Conservation (phyloP, 495 filamentous ascomycete species). For the Penicillium arizonense region DNA sequence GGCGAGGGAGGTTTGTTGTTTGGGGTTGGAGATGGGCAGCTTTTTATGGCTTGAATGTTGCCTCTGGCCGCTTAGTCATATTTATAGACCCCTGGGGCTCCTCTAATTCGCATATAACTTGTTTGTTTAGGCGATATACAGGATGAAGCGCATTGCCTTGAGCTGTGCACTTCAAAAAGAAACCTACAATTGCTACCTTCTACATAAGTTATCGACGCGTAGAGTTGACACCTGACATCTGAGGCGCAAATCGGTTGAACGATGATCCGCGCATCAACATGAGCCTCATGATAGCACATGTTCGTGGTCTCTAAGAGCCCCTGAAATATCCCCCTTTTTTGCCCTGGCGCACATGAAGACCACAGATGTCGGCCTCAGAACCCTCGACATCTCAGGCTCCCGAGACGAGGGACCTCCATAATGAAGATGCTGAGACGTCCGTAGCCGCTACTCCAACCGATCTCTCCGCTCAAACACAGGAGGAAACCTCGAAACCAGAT, state of each 20-base stretch:
- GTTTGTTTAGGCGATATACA: too few species aligned
- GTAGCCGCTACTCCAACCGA: conserved; percentile 7
- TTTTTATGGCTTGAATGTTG: conserved; percentile 11
- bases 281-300: conserved; percentile 18
- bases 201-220: too few species aligned
- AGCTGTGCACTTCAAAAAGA: too few species aligned
- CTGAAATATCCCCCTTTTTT: conserved; percentile 53
- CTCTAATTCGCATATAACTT: too few species aligned
- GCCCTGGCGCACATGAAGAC: conserved; percentile 39
- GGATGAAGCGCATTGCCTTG: background rate
- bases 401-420: conserved; percentile 27
- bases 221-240: too few species aligned
- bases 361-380: conserved; percentile 41
- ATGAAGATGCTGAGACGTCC: conserved; percentile 11
- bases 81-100: background rate
- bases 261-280: conserved; percentile 29
- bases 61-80: conserved; percentile 25
- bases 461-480: conserved; percentile 18
- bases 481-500: conserved; percentile 18
- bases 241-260: conserved; percentile 16
- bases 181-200: too few species aligned
- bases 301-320: conserved; percentile 3
- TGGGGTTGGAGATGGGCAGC: conserved; percentile 1
- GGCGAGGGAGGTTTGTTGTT: background rate
- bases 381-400: conserved; percentile 22